Percentiles rank a stretch among this genome's conserved stretches.
Evolutionary conservation across 805 yeast species (phyloP).

Genomic region (Metschnikowia similis): DNA sequence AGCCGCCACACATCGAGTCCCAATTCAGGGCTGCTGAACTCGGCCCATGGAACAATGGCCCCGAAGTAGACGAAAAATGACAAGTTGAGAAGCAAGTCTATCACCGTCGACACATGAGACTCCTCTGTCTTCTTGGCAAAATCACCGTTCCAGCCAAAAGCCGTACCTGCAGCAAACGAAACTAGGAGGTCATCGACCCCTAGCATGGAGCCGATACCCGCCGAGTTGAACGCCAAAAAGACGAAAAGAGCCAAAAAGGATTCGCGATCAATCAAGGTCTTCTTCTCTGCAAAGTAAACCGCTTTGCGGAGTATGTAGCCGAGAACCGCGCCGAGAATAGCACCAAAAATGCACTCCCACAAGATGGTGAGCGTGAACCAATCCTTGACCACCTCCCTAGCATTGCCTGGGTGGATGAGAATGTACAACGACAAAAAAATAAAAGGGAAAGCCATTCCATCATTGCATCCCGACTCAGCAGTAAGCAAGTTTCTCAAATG

Average conservation of each 20-base stretch:
- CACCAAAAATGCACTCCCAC: slow-evolving; percentile 80
- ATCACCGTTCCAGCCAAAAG: slow-evolving; percentile 93
- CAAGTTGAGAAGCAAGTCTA: slow-evolving; percentile 76
- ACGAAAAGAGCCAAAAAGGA: slow-evolving; percentile 83
- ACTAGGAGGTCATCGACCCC: slow-evolving; percentile 88
- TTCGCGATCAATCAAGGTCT: slow-evolving; percentile 76
- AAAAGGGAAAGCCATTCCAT: slow-evolving; percentile 95
- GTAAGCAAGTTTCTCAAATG: slow-evolving; percentile 78
- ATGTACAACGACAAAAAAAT: slow-evolving; percentile 66
- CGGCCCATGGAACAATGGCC: slow-evolving; percentile 84
- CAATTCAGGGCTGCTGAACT: slow-evolving; percentile 55
- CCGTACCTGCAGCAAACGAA: slow-evolving; percentile 89
- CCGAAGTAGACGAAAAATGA: slow-evolving; percentile 89
- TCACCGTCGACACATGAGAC: slow-evolving; percentile 84
- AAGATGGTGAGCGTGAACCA: slow-evolving; percentile 75
- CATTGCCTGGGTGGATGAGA: slow-evolving; percentile 60
- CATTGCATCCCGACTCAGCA: slow-evolving; percentile 89
- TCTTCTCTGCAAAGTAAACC: slow-evolving; percentile 68
- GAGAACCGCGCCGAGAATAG: slow-evolving; percentile 64
- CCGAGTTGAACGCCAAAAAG: slow-evolving; percentile 75
- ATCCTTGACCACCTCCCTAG: slow-evolving; percentile 66
- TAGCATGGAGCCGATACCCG: slow-evolving; percentile 82
- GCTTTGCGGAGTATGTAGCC: slow-evolving; percentile 70
- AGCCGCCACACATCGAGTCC: slow-evolving; percentile 80
- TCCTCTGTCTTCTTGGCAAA: slow-evolving; percentile 80